Conservation (phyloP, 2,329 filamentous ascomycete genomes). For the Diaporthe longicolla region DNA sequence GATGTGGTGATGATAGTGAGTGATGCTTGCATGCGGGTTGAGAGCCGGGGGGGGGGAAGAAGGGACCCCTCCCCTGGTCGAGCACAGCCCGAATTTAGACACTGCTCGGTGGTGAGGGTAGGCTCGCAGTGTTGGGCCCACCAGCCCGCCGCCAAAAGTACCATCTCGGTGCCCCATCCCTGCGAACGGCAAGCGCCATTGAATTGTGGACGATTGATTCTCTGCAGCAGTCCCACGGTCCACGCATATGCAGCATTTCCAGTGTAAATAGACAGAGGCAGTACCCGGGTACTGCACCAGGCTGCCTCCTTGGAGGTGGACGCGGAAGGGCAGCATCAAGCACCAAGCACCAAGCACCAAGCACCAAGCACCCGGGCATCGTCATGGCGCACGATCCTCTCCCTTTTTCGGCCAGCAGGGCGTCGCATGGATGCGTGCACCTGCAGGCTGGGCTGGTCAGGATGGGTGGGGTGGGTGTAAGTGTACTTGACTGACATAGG, state of each 20-base stretch:
- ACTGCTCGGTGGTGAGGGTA: constrained; percentile 21
- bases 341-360: neutral
- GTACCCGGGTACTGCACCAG: neutral
- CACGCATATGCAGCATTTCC: neutral
- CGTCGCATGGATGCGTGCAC: constrained; percentile 8
- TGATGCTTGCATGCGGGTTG: constrained; percentile 16
- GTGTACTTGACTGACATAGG: too few species aligned
- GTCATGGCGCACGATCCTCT: constrained; percentile 20
- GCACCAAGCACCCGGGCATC: constrained; percentile 1
- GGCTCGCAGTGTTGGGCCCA: neutral
- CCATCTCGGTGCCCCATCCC: constrained; percentile 11
- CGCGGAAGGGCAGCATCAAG: neutral
- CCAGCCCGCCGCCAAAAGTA: constrained; percentile 3
- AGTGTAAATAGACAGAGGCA: neutral
- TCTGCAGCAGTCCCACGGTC: constrained; percentile 2
- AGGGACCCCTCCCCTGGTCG: constrained; percentile 6
- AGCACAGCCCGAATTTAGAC: constrained; percentile 32
- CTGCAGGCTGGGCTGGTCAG: constrained; percentile 22
- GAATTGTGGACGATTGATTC: neutral
- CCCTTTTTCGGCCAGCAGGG: neutral
- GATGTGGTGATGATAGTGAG: neutral
- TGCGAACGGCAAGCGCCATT: neutral
- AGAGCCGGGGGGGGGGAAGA: constrained; percentile 5
- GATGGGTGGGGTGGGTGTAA: neutral
- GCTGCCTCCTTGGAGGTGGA: constrained; percentile 22